Evolutionary conservation across 371 early-diverging fungal species (phyloP), one percentile per base, ranked within the genome.

Genomic region (Mortierella sp.): DNA sequence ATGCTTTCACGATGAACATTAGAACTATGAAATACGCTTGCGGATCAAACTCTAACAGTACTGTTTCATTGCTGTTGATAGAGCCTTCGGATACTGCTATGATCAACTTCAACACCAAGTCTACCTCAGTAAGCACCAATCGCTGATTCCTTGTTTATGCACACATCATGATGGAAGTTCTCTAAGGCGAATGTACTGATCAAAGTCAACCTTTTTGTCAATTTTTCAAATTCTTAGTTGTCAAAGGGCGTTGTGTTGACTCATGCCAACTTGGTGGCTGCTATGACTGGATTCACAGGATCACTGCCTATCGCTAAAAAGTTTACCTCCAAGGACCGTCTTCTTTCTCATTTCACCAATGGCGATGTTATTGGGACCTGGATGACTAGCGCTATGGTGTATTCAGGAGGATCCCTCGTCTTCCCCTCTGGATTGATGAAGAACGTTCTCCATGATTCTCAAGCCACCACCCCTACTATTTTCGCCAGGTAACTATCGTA

Each of bases 251-350:
- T 90, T 0, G 80, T 88, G 44, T 82, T 91, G 47, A 88, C 92
- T 7, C 91, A 91, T 44, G 79, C 84, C 31, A 91, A 91, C 52
- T 76, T 90, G 26, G 78, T 91, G 13, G 89, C 92, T 5, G 90
- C 89, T 4, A 76, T 85, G 54, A 80, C 89, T 7, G 91, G 88
- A 0, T 88, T 91, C 68, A 45, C 75, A 24, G 57, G 83, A 1
- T 72, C 76, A 38, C 72, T 91, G 44, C 91, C 91, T 3, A 88
- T 80, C 0, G 65, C 78, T 7, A 88, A 88, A 55, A 81, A 72
- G 34, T 80, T 91, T 34, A 84, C 82, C 38, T 73, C 55, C 78
- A 82, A 79, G 50, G 91, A 91, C 73, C 80, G 82, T 38, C 82
- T 90, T 42, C 79, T 91, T 76, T 85, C 88, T 24, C 86, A 85